Base-by-base conservation (phyloP, 495 filamentous ascomycete species). In the Neurospora sp. region DNA sequence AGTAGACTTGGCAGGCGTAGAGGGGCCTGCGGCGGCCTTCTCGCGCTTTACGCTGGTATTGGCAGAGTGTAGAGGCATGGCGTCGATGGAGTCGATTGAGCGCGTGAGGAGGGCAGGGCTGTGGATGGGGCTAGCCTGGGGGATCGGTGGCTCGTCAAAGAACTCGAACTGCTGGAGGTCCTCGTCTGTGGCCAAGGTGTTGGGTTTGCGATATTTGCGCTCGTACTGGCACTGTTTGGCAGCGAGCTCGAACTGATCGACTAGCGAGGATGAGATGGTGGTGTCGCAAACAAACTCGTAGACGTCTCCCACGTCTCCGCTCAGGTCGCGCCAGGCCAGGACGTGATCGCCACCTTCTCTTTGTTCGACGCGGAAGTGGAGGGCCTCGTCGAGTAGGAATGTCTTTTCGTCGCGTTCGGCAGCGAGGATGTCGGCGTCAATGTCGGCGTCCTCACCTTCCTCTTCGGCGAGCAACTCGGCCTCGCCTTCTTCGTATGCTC, bases 191-290 rank as follows among this genome's bases (percentile, higher is more conserved):
- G 95, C 96, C 54, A 88, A 90, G 70, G 93, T 90, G 73, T 93
- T 88, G 35, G 89, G 91, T 78, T 89, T 91, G 40, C 92, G 89
- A 80, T 92, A 95, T 78, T 97, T 98, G 75, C 96, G 88, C 86
- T 99, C 96, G 91, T 94, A 99, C 80, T 99, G 96, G 81, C 96
- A 98, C 86, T 97, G 91, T 42, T 91, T 86, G 18, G 96, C 94
- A 46, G 93, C 91, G 39, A 91, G 86, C 81, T 95, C 92, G 82
- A 99, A 98, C 9, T 90, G 88, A 27, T 90, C 85, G 11, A 95
- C 92, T 75, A 93, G 91, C 16, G 89, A 87, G 7, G 91, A 84
- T 42, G 89, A 86, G 39, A 92, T 89, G 37, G 88, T 88, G 10
- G 84, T 79, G 80, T 98, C 96, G 83, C 95, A 98, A 75, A 98